Percentiles rank a stretch among this genome's conserved stretches.
Evolutionary conservation across 768 basidiomycete species (phyloP).

Genomic region (Tricholoma hemisulphureum): DNA sequence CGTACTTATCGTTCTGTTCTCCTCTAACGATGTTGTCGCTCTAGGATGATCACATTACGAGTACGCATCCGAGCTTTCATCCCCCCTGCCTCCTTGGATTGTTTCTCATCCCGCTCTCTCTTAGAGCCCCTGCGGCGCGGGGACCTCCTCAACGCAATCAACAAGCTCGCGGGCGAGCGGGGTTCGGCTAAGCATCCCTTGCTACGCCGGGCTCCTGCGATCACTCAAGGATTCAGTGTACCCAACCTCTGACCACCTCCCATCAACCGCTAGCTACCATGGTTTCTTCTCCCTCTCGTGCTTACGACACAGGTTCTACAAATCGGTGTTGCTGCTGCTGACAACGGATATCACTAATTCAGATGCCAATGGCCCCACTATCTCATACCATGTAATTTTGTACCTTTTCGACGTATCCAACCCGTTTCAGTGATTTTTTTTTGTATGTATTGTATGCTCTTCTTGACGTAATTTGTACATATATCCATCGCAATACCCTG

Average conservation of each 20-base stretch:
- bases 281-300: too few species aligned
- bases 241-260: background rate
- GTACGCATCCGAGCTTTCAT: constrained; percentile 39
- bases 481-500: too few species aligned
- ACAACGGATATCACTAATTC: too few species aligned
- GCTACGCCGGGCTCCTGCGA: constrained; percentile 14
- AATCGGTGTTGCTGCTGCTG: too few species aligned
- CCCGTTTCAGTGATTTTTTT: too few species aligned
- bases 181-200: constrained; percentile 37
- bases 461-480: too few species aligned
- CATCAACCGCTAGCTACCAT: too few species aligned
- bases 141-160: constrained; percentile 79
- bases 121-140: constrained; percentile 76
- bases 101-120: constrained; percentile 6
- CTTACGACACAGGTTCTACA: too few species aligned
- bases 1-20: background rate
- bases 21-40: background rate
- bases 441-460: too few species aligned
- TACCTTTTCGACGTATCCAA: too few species aligned
- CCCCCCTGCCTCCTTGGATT: background rate
- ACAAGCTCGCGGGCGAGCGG: constrained; percentile 72
- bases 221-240: background rate
- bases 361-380: too few species aligned
- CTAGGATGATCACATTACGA: constrained; percentile 76
- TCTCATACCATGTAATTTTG: too few species aligned